A percentile compares a stretch with the other conserved stretches of the same genome.
These are phyloP conservation scores for Rhizoctonia solani DNA, from an alignment of 1,284 basidiomycete genomes.

Conservation along the genomic window DNA sequence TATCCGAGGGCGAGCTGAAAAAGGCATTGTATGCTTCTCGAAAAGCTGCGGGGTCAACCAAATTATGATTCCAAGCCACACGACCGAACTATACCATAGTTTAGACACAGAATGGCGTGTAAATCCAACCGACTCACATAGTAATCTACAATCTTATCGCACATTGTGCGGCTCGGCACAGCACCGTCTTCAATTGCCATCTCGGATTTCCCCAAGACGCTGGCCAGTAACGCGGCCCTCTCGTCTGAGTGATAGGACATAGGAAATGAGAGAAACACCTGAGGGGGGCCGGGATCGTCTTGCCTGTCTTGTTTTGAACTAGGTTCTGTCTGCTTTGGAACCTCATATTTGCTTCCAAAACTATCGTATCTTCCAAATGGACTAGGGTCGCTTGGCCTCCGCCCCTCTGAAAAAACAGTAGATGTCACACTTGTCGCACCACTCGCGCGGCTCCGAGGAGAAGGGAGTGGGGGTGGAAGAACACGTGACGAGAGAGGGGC, in stretches of 20 bases:
- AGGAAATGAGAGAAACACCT: slow-evolving; percentile 13
- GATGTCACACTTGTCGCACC: slow-evolving; percentile 11
- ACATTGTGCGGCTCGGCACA: slow-evolving; percentile 10
- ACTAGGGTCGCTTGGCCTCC: slow-evolving; percentile 12
- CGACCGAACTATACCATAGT: slow-evolving; percentile 15
- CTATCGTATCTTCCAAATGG: slow-evolving; percentile 12
- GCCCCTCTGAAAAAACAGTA: slow-evolving; percentile 13
- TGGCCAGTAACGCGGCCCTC: background rate
- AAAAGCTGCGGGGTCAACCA: slow-evolving; percentile 34
- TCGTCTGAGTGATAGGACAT: background rate
- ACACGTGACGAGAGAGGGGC: slow-evolving; percentile 15
- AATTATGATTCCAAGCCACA: slow-evolving; percentile 36
- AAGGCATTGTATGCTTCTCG: slow-evolving; percentile 33
- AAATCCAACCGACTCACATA: slow-evolving; percentile 33
- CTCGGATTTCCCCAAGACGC: slow-evolving; percentile 2
- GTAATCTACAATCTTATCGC: slow-evolving; percentile 30
- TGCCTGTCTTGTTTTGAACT: background rate
- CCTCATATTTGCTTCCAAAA: background rate
- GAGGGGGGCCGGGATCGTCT: background rate
- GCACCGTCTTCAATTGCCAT: slow-evolving; percentile 10
- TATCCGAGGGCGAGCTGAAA: slow-evolving; percentile 19
- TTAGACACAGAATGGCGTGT: background rate
- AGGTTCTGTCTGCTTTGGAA: background rate
- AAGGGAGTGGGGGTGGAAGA: slow-evolving; percentile 19
- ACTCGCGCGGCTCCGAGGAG: slow-evolving; percentile 7